Evolutionary conservation across 805 yeast species (phyloP).

Genomic region (Blastobotrys mokoenaii): DNA sequence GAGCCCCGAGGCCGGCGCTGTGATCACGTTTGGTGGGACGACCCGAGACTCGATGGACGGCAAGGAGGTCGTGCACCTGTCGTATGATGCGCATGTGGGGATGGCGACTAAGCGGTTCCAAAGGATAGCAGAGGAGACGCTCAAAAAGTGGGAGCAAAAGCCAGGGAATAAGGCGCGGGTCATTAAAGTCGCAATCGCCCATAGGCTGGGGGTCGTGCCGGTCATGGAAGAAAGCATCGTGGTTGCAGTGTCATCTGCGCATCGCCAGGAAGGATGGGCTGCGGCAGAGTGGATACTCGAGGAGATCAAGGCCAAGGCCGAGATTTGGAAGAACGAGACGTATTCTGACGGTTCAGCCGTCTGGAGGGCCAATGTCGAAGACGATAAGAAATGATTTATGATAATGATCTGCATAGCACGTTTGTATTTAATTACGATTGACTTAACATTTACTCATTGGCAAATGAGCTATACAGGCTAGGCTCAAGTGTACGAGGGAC

Average conservation of each 20-base stretch:
- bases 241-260: slow-evolving; percentile 38
- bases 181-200: slow-evolving; percentile 35
- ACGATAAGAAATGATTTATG: not conserved
- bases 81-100: slow-evolving; percentile 40
- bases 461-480: too few relatives aligned
- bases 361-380: slow-evolving; percentile 38
- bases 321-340: slow-evolving; percentile 44
- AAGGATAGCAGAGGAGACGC: slow-evolving; percentile 31
- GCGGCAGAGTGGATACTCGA: slow-evolving; percentile 40
- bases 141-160: slow-evolving; percentile 20
- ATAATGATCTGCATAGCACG: not conserved
- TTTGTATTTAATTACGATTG: not conserved
- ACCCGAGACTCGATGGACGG: slow-evolving; percentile 39
- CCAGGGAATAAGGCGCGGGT: slow-evolving; percentile 18
- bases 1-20: slow-evolving; percentile 39
- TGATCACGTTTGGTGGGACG: slow-evolving; percentile 42
- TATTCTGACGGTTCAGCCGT: slow-evolving; percentile 33
- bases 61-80: slow-evolving; percentile 32
- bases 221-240: slow-evolving; percentile 39
- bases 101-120: slow-evolving; percentile 34
- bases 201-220: slow-evolving; percentile 42
- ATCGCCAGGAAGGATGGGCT: slow-evolving; percentile 41
- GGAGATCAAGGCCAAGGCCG: slow-evolving; percentile 36
- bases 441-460: not conserved
- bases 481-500: not conserved